Evolutionary conservation across 352 stramenopile genomes (phyloP).

Genomic region (Globisporangium yorkense): DNA sequence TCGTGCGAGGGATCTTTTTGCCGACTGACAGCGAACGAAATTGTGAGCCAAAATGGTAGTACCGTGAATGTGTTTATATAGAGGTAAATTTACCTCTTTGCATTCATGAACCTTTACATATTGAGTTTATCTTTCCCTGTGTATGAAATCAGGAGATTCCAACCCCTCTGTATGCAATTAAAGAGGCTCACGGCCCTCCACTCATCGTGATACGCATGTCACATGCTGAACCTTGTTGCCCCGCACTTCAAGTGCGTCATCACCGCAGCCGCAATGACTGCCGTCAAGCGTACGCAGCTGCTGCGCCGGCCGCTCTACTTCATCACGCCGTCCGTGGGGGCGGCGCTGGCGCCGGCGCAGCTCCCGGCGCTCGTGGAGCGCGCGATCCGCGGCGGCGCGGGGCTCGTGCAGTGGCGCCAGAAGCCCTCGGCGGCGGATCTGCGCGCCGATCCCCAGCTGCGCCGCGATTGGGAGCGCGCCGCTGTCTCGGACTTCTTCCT

Average conservation of each 20-base stretch:
- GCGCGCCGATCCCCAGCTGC: constrained; percentile 17
- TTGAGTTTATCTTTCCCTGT: not conserved
- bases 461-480: constrained; percentile 17
- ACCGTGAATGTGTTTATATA: not conserved
- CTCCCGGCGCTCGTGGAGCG: constrained; percentile 33
- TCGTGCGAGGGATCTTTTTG: constrained; percentile 7
- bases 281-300: not conserved
- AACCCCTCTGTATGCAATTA: not conserved
- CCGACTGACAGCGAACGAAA: not conserved
- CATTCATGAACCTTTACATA: not conserved
- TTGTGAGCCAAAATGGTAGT: not conserved
- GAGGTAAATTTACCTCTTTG: too few species aligned
- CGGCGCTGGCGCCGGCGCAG: constrained; percentile 15
- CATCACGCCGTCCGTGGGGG: constrained; percentile 46
- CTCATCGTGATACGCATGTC: not conserved
- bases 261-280: not conserved
- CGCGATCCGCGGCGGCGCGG: constrained; percentile 37
- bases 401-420: constrained; percentile 49
- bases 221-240: not conserved
- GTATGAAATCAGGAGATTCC: not conserved
- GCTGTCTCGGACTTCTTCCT: constrained; percentile 20
- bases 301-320: constrained; percentile 39
- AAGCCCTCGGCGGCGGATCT: constrained; percentile 35
- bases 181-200: not conserved
- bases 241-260: not conserved